Evolutionary conservation across 257 asterid genomes (phyloP).

Genomic region (Solanum pennellii): DNA sequence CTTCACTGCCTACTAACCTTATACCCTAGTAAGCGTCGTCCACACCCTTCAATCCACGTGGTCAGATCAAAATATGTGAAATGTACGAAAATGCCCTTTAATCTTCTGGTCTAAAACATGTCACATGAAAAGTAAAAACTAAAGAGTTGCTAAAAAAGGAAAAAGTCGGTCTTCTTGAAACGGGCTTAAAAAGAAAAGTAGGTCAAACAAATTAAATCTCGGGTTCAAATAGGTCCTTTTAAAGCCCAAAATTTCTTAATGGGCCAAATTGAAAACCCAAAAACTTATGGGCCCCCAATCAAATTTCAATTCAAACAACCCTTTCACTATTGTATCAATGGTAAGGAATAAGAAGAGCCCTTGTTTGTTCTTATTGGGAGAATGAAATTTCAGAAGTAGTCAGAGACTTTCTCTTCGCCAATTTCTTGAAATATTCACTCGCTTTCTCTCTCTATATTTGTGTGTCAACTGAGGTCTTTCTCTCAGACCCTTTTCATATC

Average conservation of each 20-base stretch:
- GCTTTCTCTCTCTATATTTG: neutral
- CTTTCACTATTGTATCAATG: neutral
- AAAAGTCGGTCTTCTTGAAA: neutral
- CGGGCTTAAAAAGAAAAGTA: neutral
- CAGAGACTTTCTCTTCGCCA: neutral
- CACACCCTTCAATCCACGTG: neutral
- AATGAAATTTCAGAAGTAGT: conserved; percentile 5
- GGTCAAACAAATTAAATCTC: neutral
- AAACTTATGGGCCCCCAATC: neutral
- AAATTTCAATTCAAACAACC: neutral
- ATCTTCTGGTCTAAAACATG: neutral
- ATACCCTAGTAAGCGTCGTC: neutral
- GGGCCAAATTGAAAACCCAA: neutral
- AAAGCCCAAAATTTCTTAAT: neutral
- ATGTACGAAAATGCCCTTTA: neutral
- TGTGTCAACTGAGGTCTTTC: neutral
- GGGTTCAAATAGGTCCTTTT: neutral
- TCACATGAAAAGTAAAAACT: fast-evolving
- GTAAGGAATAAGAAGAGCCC: neutral
- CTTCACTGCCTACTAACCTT: neutral
- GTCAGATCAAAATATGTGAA: neutral
- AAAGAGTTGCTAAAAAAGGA: neutral
- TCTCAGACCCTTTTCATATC: neutral
- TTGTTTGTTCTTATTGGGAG: neutral
- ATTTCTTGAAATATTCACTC: neutral